Base-by-base conservation (phyloP, 164 flowering plant genomes). In the Houttuynia cordata region DNA sequence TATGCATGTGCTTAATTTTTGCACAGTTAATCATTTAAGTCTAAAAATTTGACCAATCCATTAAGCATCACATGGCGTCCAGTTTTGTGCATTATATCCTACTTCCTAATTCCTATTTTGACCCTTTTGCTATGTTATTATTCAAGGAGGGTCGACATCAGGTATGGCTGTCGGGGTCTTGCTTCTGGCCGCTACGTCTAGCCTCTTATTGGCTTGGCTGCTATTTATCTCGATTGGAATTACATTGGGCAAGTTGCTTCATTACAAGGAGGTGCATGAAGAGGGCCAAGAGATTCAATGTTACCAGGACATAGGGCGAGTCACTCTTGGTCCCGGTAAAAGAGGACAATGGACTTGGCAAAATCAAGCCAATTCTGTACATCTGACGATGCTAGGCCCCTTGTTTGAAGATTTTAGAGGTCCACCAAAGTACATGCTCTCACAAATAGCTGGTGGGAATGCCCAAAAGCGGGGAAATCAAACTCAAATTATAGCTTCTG, bases 271-370 rank as follows among this genome's bases (percentile, higher is more conserved):
- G 74, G 82, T 93, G 42, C 98, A 93, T 67, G 88, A 78, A 77
- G 96, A 73, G 73, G 94, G 90, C 37, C 75, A 66, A 67, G 64
- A 60, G 52, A 81, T 75, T 60, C 90, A 83, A 61, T 89, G 98
- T 96, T 93, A 87, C 71, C 94, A 82, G 70, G 96, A 83, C 1
- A 61, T 93, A 19, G 62, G 86, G 50, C 76, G 94, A 47, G 91
- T 76, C 24, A 86, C 94, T 9, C 64, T 93, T n/a, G 98, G 98
- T 60, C 98, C 98, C 18, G 97, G 97, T 37, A 93, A 89, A 69
- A 75, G 87, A 76, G 97, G 96, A 56, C 98, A 93, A 64, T 89
- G 98, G 98, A 82, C 96, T 49, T 93, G 98, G 98, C 87, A 83
- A 64, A 71, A 77, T 66, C 68, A 80, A 47, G 68, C 79, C 1